These are phyloP conservation scores for Tulasnella sp. DNA, from an alignment of 768 basidiomycete genomes.

Conservation along the genomic window DNA sequence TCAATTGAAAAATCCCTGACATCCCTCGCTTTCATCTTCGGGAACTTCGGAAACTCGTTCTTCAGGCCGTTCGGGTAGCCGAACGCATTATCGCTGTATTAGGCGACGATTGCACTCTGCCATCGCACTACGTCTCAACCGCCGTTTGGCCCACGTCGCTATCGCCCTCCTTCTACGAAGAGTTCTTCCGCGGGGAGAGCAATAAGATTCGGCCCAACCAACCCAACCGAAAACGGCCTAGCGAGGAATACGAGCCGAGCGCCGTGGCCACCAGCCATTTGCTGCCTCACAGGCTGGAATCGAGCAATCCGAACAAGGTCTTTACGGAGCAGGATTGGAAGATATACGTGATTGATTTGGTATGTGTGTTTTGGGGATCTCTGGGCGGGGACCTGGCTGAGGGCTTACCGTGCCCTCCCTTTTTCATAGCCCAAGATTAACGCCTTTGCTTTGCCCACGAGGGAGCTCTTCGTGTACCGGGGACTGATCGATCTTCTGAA, in stretches of 20 bases:
- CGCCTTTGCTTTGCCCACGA: constrained; percentile 42
- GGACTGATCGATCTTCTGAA: constrained; percentile 40
- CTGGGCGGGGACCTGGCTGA: background rate
- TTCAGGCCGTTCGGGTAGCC: constrained; percentile 33
- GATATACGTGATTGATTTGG: constrained; percentile 42
- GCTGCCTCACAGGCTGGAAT: constrained; percentile 40
- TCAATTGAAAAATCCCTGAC: background rate
- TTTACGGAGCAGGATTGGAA: constrained; percentile 40
- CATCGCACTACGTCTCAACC: constrained; percentile 27
- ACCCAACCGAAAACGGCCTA: background rate
- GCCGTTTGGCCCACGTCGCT: constrained; percentile 25
- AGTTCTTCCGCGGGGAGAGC: constrained; percentile 10
- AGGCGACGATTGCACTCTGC: constrained; percentile 35
- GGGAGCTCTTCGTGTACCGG: constrained; percentile 44
- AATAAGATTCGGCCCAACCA: background rate
- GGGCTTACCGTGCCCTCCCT: background rate
- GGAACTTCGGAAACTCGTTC: no score
- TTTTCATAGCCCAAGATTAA: constrained; percentile 38
- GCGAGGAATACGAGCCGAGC: constrained; percentile 24
- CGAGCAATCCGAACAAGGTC: constrained; percentile 41
- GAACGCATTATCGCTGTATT: constrained; percentile 40
- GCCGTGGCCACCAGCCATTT: constrained; percentile 32
- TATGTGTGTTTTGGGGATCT: no score
- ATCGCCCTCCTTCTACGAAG: constrained; percentile 22
- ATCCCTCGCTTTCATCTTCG: background rate